These are phyloP conservation scores for Cladosporium austrohemisphaericum DNA, from an alignment of 2,329 filamentous ascomycete species.

Conservation along the genomic window DNA sequence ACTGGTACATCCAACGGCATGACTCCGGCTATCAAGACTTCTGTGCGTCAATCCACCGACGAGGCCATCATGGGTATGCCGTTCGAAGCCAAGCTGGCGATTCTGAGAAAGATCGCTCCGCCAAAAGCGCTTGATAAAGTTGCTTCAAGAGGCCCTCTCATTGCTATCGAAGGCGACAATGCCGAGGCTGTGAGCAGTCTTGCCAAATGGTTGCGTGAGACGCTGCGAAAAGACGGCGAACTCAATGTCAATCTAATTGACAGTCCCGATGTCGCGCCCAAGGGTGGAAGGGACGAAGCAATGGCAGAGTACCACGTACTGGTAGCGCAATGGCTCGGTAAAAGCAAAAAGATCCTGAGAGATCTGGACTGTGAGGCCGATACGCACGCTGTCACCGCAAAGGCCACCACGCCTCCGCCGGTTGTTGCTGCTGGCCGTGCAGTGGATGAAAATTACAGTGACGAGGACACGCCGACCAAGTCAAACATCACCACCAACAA, in stretches of 20 bases:
- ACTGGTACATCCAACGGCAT: conserved; percentile 28
- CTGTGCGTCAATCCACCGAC: conserved; percentile 23
- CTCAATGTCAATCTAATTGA: conserved; percentile 49
- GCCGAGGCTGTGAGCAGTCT: conserved; percentile 61
- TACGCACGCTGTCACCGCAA: conserved; percentile 10
- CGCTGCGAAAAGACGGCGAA: conserved; percentile 51
- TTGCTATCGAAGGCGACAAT: conserved; percentile 77
- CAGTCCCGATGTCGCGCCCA: conserved; percentile 42
- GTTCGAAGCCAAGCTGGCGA: conserved; percentile 70
- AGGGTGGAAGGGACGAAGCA: conserved; percentile 32
- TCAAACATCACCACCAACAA: background rate
- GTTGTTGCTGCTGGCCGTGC: too few relatives aligned
- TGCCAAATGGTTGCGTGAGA: conserved; percentile 58
- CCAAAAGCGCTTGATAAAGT: conserved; percentile 49
- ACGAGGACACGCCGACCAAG: conserved; percentile 15
- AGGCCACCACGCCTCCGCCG: background rate
- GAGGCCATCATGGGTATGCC: conserved; percentile 73
- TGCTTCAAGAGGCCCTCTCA: conserved; percentile 64
- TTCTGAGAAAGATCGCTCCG: conserved; percentile 72
- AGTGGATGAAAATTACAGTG: conserved; percentile 28
- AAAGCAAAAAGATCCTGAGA: conserved; percentile 65
- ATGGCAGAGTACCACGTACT: conserved; percentile 58
- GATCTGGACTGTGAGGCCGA: conserved; percentile 31
- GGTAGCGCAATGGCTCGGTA: conserved; percentile 64
- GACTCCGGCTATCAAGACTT: background rate